A percentile compares a stretch with the other conserved stretches of the same genome.
phyloP scores from a whole-genome alignment of 192 early-diverging fungal species.

The Thamnidium elegans region DNA sequence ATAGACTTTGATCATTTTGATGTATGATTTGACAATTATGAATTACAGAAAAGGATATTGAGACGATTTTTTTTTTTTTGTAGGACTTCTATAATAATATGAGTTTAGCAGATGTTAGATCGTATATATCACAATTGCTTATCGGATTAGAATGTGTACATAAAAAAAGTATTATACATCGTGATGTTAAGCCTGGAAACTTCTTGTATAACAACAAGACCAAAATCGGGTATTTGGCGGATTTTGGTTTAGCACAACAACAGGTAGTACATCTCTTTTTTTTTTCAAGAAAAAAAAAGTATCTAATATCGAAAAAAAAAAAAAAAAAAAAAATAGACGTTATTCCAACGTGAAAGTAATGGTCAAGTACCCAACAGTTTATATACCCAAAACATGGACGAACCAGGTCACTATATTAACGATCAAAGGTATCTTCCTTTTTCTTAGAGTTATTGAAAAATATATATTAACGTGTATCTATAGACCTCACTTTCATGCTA shows the following conservation, averaged over 20 bases:
- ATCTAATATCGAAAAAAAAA: not conserved
- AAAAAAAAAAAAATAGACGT: too few relatives aligned
- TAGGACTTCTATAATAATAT: conserved; percentile 65
- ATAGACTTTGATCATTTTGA: conserved; percentile 82
- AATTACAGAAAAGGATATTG: not conserved
- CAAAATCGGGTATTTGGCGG: conserved; percentile 78
- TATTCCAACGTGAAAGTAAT: not conserved
- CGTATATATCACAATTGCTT: conserved; percentile 74
- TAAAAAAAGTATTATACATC: conserved; percentile 71
- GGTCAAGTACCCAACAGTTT: not conserved
- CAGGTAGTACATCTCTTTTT: not conserved
- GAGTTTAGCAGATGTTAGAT: conserved; percentile 67
- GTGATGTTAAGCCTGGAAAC: conserved; percentile 94
- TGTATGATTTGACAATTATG: conserved; percentile 30
- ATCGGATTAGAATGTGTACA: conserved; percentile 72
- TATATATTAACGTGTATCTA: conserved; percentile 15
- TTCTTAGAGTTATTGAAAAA: conserved; percentile 10
- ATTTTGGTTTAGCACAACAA: conserved; percentile 89
- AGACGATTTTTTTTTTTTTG: not conserved
- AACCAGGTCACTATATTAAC: conserved; percentile 42
- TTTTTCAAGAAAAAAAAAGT: not conserved
- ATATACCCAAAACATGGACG: not conserved
- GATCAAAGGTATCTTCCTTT: conserved; percentile 51
- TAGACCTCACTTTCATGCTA: conserved; percentile 69
- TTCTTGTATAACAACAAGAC: conserved; percentile 74